A percentile compares a stretch with the other conserved stretches of the same genome.
phyloP scores from a whole-genome alignment of 202 grass and related monocot species.

The Zoysia matrella region DNA sequence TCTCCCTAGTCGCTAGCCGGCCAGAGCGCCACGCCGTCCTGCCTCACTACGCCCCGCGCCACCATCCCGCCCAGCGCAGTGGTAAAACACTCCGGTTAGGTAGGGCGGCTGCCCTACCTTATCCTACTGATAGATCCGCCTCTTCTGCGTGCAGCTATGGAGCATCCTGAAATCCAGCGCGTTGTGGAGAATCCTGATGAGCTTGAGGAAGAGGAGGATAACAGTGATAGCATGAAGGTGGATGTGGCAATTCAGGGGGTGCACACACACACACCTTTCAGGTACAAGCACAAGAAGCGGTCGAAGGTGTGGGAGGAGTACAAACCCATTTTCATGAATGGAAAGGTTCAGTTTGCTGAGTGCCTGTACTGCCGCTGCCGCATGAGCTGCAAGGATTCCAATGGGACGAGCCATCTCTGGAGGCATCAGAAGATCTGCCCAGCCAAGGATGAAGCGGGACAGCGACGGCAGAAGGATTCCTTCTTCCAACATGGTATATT shows the following conservation, averaged over 20 bases:
- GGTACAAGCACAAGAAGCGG: conserved; percentile 63
- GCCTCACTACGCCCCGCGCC: no score
- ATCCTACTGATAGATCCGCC: no score
- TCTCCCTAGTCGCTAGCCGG: no score
- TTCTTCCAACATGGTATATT: conserved; percentile 54
- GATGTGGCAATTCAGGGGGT: conserved; percentile 36
- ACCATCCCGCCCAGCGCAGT: no score
- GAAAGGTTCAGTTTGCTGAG: conserved; percentile 59
- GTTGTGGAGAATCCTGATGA: conserved; percentile 25
- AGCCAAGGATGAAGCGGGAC: conserved; percentile 16
- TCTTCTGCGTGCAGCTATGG: conserved; percentile 39
- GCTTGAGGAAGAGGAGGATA: conserved; percentile 12
- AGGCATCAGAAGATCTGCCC: conserved; percentile 69
- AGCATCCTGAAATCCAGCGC: conserved; percentile 31
- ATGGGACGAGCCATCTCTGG: conserved; percentile 65
- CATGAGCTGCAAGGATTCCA: conserved; percentile 67
- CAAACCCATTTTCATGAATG: conserved; percentile 60
- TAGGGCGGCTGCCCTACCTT: no score
- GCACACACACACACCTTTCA: conserved; percentile 32
- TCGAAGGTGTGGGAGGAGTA: conserved; percentile 71
- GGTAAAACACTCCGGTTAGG: no score
- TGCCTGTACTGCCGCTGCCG: conserved; percentile 59
- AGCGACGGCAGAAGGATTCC: conserved; percentile 48
- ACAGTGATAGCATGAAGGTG: conserved; percentile 25
- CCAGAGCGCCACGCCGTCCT: no score